These are phyloP conservation scores for Baudoinia panamericana DNA, from an alignment of 495 filamentous ascomycete genomes.

Conservation along the genomic window DNA sequence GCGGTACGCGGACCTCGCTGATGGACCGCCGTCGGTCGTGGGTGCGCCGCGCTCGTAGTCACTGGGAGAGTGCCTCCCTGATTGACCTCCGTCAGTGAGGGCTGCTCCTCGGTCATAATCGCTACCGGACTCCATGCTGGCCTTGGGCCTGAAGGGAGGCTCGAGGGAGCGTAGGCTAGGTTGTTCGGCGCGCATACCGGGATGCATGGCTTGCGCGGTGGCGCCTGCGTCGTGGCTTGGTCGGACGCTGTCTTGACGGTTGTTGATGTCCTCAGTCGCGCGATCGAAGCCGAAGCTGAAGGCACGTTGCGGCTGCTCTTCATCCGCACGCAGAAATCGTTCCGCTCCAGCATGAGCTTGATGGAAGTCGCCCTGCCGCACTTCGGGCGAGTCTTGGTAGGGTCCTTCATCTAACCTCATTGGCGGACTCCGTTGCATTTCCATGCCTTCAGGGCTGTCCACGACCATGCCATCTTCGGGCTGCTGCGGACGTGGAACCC, in stretches of 20 bases:
- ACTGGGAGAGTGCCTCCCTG: too few species aligned
- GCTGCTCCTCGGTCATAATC: slow-evolving; percentile 1
- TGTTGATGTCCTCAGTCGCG: background rate
- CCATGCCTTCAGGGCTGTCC: slow-evolving; percentile 3
- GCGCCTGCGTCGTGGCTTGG: slow-evolving; percentile 1
- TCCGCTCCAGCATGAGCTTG: slow-evolving; percentile 7
- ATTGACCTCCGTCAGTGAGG: too few species aligned
- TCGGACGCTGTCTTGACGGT: background rate
- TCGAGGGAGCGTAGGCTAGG: background rate
- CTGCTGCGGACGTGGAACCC: slow-evolving; percentile 38
- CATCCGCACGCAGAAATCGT: slow-evolving; percentile 5
- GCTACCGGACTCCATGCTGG: slow-evolving; percentile 1
- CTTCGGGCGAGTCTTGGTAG: slow-evolving; percentile 11
- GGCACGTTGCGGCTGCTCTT: background rate
- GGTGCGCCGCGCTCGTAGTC: too few species aligned
- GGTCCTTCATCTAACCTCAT: slow-evolving; percentile 6
- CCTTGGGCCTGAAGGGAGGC: too few species aligned
- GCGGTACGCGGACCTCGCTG: too few species aligned
- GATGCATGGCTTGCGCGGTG: background rate
- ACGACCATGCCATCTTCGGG: slow-evolving; percentile 18
- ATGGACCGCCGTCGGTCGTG: too few species aligned
- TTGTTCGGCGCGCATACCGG: slow-evolving; percentile 11
- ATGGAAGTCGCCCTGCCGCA: slow-evolving; percentile 1
- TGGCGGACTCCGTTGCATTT: slow-evolving; percentile 16
- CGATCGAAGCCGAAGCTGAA: slow-evolving; percentile 9